Evolutionary conservation across 805 yeast genomes (phyloP).

Genomic region (Metschnikowia similis): DNA sequence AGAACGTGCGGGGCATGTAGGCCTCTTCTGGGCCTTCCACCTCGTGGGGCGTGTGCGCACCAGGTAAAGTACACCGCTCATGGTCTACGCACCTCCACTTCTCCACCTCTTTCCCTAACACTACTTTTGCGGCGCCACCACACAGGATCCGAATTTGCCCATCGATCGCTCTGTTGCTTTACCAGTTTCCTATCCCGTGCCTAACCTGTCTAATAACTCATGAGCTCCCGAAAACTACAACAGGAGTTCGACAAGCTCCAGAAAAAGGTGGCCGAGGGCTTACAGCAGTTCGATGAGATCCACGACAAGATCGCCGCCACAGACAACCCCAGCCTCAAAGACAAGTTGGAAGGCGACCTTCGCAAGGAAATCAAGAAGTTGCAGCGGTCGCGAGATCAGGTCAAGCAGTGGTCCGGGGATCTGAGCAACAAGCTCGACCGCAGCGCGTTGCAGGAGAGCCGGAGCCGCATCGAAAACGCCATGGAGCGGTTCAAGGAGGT

Average conservation of each 20-base stretch:
- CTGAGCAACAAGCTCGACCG: conserved; percentile 79
- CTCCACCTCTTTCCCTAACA: too few species aligned
- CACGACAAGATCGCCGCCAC: conserved; percentile 81
- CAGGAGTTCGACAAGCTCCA: conserved; percentile 90
- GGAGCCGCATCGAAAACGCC: conserved; percentile 72
- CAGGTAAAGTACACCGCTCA: too few species aligned
- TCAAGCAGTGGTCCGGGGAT: conserved; percentile 90
- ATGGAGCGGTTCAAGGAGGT: conserved; percentile 96
- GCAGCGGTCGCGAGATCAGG: conserved; percentile 91
- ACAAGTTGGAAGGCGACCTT: conserved; percentile 85
- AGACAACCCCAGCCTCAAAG: conserved; percentile 84
- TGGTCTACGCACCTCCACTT: too few species aligned
- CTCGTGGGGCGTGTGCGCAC: too few species aligned
- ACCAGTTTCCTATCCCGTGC: too few species aligned
- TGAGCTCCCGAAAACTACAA: conserved; percentile 45
- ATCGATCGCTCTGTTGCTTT: too few species aligned
- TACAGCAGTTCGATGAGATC: conserved; percentile 75
- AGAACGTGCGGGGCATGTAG: too few species aligned
- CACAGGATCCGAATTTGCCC: too few species aligned
- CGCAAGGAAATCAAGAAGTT: conserved; percentile 93
- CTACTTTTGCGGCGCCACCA: too few species aligned
- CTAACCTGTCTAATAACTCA: neutral
- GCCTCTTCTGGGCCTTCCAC: too few species aligned
- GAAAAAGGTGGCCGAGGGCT: conserved; percentile 86
- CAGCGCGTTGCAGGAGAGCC: conserved; percentile 50